Conservation (phyloP, 208 protist genomes). For the Trypanosoma avium region DNA sequence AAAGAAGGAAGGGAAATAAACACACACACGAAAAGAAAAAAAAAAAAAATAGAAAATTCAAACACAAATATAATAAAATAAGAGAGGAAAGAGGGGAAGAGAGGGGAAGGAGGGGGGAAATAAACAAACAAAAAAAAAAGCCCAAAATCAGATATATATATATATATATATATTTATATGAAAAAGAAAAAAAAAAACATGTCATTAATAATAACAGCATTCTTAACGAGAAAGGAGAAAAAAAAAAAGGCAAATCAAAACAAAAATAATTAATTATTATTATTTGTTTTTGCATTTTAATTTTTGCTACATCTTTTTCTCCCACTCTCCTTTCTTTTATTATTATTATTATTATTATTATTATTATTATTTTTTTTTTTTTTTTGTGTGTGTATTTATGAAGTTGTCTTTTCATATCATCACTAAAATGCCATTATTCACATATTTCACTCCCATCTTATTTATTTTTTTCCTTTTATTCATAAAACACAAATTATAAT, state of each 20-base stretch:
- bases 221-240: background rate
- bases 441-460: background rate
- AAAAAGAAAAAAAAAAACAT: background rate
- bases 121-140: background rate
- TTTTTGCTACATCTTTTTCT: too few relatives aligned
- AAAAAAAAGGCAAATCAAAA: slow-evolving; percentile 1
- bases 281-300: background rate
- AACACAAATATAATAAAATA: too few relatives aligned
- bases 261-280: background rate
- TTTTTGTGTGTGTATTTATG: too few relatives aligned
- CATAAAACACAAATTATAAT: too few relatives aligned
- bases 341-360: slow-evolving; percentile 6
- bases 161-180: background rate
- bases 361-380: background rate
- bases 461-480: background rate
- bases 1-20: too few relatives aligned
- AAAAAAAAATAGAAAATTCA: too few relatives aligned
- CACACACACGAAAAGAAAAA: too few relatives aligned
- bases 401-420: too few relatives aligned
- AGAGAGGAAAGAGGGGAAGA: too few relatives aligned
- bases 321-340: slow-evolving; percentile 11
- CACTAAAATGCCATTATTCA: background rate
- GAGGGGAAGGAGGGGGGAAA: too few relatives aligned
- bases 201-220: background rate
- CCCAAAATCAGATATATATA: background rate